Base-by-base conservation (phyloP, 768 basidiomycete genomes). In the Boletus rubescentipes region DNA sequence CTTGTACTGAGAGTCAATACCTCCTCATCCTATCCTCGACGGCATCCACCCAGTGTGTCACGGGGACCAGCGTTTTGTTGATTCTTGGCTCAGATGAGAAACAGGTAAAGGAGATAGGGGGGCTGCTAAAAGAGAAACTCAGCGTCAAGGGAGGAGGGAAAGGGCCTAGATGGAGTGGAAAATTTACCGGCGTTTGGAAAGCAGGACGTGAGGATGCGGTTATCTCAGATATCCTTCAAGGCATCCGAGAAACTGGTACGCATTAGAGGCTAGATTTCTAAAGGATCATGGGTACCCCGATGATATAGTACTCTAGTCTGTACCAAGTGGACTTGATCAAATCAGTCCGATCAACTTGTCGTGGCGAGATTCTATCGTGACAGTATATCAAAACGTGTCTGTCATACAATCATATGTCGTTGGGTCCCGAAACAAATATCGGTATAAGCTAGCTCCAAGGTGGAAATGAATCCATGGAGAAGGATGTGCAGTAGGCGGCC, bases 121-220 rank as follows among this genome's bases (percentile, higher is more conserved):
- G 84, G 4, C 73, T 66, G 23, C 65, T 88, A 39, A 89, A 82
- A 66, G 64, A 70, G 5, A 83, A 78, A 58, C 72, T 87, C 29
- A 74, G 75, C 9, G 75, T 87, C 43, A 92, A 86, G 72, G 91
- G 91, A 8, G 91, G 91, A 11, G 89, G 90, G 5, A 90, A 87
- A 63, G 89, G 87, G 2, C 59, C 73, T 16, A 81, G 79, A 60
- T 91, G 89, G 86, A 90, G 89, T 56, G 89, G 90, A 10, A 87
- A 91, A 66, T 79, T 77, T 51, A 75, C 68, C 8, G 89, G 89
- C 0, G 67, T 67, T 36, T 67, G 67, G 66, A 69, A 57, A 43
- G 47, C 44, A 30, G 53, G 65, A 26, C 59, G 65, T 8, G 67
- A 67, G 48, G 60, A 57, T 9, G 38, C 40, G 5, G 29, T 49